Evolutionary conservation across 2,329 filamentous ascomycete species (phyloP).

Genomic region (Sporothrix euskadiensis): DNA sequence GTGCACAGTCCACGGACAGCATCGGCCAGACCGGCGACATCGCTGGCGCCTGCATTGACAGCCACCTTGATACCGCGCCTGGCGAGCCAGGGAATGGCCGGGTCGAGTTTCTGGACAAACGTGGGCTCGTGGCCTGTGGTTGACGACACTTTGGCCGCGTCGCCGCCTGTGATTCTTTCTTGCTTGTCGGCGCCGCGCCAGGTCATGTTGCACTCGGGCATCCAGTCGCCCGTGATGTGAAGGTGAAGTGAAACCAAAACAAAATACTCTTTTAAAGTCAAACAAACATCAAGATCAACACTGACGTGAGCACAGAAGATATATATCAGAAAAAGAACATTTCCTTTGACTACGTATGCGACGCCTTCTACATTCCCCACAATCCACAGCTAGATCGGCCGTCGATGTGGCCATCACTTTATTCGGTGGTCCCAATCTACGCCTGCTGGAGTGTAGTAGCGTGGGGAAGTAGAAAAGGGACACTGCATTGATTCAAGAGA

Average conservation of each 20-base stretch:
- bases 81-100: conserved; percentile 35
- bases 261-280: neutral
- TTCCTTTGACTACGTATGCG: neutral
- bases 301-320: neutral
- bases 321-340: neutral
- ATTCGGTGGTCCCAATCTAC: neutral
- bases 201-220: conserved; percentile 41
- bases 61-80: conserved; percentile 39
- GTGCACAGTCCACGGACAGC: conserved; percentile 32
- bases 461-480: no score
- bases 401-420: neutral
- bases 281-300: neutral
- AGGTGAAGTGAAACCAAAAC: neutral
- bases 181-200: conserved; percentile 33
- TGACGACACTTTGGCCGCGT: conserved; percentile 35
- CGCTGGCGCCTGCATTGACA: conserved; percentile 41
- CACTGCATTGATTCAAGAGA: no score
- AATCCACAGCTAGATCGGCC: neutral
- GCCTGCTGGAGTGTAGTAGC: neutral
- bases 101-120: conserved; percentile 40
- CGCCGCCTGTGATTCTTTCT: conserved; percentile 27
- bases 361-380: neutral
- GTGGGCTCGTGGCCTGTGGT: conserved; percentile 40
- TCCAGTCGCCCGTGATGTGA: conserved; percentile 36
- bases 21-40: conserved; percentile 33